These are phyloP conservation scores for Geosmithia flava DNA, from an alignment of 2,329 filamentous ascomycete genomes.

Conservation along the genomic window DNA sequence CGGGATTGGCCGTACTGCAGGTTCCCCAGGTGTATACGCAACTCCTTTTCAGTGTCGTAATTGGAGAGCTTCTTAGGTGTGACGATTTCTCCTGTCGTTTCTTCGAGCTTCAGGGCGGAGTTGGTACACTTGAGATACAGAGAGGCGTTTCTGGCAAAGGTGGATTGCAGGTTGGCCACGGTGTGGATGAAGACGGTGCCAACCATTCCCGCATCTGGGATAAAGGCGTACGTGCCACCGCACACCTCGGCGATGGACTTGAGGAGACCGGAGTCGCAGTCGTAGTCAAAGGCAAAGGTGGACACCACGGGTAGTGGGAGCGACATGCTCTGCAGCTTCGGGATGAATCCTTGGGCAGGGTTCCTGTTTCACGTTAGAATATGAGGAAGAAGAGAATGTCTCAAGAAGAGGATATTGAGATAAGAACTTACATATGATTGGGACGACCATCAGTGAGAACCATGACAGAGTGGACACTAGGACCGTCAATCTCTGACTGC, in stretches of 20 bases:
- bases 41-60: constrained; percentile 6
- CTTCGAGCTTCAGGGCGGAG: constrained; percentile 23
- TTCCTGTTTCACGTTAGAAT: constrained; percentile 15
- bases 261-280: constrained; percentile 31
- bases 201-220: constrained; percentile 50
- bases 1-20: constrained; percentile 50
- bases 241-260: constrained; percentile 47
- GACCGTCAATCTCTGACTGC: constrained; percentile 11
- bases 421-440: constrained; percentile 30
- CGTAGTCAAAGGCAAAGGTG: constrained; percentile 24
- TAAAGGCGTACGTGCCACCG: constrained; percentile 47
- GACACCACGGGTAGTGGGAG: constrained; percentile 27
- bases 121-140: constrained; percentile 23
- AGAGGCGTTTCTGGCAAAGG: constrained; percentile 34
- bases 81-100: constrained; percentile 25
- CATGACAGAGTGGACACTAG: constrained; percentile 36
- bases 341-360: constrained; percentile 39
- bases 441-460: constrained; percentile 43
- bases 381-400: neutral
- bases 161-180: constrained; percentile 47
- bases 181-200: constrained; percentile 51
- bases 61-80: constrained; percentile 13
- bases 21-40: constrained; percentile 33
- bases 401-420: too few relatives aligned
- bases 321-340: constrained; percentile 31